These are phyloP conservation scores for Aspergillus taichungensis DNA, from an alignment of 495 filamentous ascomycete species.

Conservation along the genomic window DNA sequence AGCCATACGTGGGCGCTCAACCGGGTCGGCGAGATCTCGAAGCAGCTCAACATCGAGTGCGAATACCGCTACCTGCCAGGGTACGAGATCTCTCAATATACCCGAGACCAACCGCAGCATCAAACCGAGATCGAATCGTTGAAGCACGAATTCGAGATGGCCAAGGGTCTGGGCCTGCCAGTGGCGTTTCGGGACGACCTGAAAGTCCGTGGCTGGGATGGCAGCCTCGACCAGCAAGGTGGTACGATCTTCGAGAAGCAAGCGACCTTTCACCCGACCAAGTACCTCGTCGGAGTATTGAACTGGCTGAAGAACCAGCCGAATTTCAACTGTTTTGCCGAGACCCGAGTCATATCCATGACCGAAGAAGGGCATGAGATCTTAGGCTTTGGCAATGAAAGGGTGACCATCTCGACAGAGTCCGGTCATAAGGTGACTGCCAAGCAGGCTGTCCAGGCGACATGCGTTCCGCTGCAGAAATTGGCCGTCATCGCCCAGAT, in stretches of 20 bases:
- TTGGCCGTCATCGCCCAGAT: conserved; percentile 40
- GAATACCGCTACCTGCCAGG: conserved; percentile 43
- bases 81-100: conserved; percentile 34
- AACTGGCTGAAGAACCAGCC: conserved; percentile 40
- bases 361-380: too few relatives aligned
- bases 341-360: conserved; percentile 40
- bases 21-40: conserved; percentile 38
- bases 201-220: conserved; percentile 37
- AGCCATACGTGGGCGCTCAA: conserved; percentile 47
- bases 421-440: conserved; percentile 37
- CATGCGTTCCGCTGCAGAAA: conserved; percentile 48
- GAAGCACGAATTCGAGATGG: conserved; percentile 33
- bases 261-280: conserved; percentile 51
- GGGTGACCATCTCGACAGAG: conserved; percentile 34
- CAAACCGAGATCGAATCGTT: conserved; percentile 28
- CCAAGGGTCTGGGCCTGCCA: conserved; percentile 33
- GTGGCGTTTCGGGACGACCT: conserved; percentile 28
- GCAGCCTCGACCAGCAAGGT: conserved; percentile 41
- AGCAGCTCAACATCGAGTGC: conserved; percentile 43
- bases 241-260: conserved; percentile 39
- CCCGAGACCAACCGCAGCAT: conserved; percentile 25
- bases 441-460: conserved; percentile 44
- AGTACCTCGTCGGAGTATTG: conserved; percentile 43
- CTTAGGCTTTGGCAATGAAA: too few relatives aligned
- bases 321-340: conserved; percentile 45